Percentiles rank a stretch among this genome's conserved stretches.
Evolutionary conservation across 192 early-diverging fungal species (phyloP).

Genomic region (Coemansia sp.): DNA sequence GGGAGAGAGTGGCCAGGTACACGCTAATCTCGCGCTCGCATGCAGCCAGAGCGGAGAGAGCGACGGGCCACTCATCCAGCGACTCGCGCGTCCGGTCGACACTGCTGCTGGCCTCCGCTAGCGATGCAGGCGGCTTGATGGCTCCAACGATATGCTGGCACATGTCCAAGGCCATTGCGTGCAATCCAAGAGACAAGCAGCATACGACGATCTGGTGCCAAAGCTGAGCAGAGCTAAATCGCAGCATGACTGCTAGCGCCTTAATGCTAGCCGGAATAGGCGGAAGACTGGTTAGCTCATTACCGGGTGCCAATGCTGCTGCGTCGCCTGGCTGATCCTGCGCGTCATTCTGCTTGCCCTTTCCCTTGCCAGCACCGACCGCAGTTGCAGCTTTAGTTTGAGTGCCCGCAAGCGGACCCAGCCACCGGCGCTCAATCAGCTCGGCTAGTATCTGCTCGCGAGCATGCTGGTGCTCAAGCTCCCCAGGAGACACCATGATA

Average conservation of each 20-base stretch:
- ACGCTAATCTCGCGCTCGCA: constrained; percentile 30
- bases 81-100: not conserved
- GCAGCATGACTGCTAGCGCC: constrained; percentile 37
- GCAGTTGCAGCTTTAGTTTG: not conserved
- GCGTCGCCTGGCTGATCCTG: constrained; percentile 1
- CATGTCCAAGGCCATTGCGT: constrained; percentile 37
- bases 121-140: constrained; percentile 2
- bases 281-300: constrained; percentile 22
- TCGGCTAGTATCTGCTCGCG: constrained; percentile 43
- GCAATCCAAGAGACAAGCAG: constrained; percentile 19
- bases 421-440: constrained; percentile 44
- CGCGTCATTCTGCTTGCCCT: constrained; percentile 8
- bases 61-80: constrained; percentile 19
- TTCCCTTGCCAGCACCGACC: constrained; percentile 11
- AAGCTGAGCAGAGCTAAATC: constrained; percentile 29
- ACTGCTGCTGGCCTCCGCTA: not conserved
- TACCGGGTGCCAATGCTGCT: not conserved
- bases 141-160: constrained; percentile 31
- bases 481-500: constrained; percentile 53
- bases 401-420: constrained; percentile 6
- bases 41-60: constrained; percentile 19
- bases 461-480: constrained; percentile 31
- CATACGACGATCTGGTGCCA: constrained; percentile 14
- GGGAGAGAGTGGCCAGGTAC: constrained; percentile 11
- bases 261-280: constrained; percentile 25